Evolutionary conservation across 306 rosid species (phyloP).

Genomic region (Lathyrus sativus): DNA sequence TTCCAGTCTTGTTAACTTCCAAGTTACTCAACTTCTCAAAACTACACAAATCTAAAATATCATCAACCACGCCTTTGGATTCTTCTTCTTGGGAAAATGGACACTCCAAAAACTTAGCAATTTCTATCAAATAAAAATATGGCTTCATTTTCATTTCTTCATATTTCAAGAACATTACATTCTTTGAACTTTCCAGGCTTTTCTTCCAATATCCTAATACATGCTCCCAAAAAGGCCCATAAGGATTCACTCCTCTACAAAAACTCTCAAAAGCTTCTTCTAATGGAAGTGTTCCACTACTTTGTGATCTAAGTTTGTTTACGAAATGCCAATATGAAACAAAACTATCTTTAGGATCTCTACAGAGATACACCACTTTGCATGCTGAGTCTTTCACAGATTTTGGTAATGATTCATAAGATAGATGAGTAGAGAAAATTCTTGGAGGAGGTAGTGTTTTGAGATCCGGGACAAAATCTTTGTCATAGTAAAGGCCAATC

Average conservation of each 20-base stretch:
- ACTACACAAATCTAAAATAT: not conserved
- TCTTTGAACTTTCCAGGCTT: not conserved
- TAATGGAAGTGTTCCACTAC: not conserved
- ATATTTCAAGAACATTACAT: not conserved
- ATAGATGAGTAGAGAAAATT: not conserved
- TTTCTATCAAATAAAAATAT: not conserved
- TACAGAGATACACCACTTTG: not conserved
- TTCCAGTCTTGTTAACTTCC: constrained; percentile 5
- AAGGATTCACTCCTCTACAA: not conserved
- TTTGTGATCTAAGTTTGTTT: not conserved
- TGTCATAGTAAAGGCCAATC: not conserved
- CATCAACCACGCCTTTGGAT: not conserved
- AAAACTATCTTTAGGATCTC: constrained; percentile 7
- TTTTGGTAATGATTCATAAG: not conserved
- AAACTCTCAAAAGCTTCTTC: not conserved
- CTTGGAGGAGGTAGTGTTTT: not conserved
- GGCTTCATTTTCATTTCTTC: constrained; percentile 7
- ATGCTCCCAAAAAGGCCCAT: constrained; percentile 3
- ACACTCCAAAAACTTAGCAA: constrained; percentile 11
- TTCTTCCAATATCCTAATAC: not conserved
- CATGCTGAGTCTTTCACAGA: not conserved
- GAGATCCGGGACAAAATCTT: not conserved
- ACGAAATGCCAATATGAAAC: constrained; percentile 23
- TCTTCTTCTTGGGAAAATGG: constrained; percentile 19
- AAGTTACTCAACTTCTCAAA: constrained; percentile 1